A percentile compares a stretch with the other conserved stretches of the same genome.
phyloP scores from a whole-genome alignment of 352 stramenopile genomes.

The Blastocystis sp. region DNA sequence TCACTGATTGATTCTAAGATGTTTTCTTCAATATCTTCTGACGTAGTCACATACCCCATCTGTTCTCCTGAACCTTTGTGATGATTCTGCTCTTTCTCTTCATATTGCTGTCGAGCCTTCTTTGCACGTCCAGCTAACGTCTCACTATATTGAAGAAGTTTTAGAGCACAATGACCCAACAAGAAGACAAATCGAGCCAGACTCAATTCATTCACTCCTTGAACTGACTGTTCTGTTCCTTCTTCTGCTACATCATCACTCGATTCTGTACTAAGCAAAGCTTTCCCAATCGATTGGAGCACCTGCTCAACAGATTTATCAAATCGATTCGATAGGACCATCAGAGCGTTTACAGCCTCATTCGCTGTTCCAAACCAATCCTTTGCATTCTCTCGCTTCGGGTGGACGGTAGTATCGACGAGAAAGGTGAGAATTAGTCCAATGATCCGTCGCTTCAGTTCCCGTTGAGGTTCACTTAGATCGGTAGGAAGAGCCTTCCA shows the following conservation, averaged over 20 bases:
- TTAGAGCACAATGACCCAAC: slow-evolving; percentile 84
- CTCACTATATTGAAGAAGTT: slow-evolving; percentile 86
- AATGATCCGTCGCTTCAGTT: not conserved
- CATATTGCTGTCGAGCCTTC: slow-evolving; percentile 63
- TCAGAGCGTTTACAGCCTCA: slow-evolving; percentile 19
- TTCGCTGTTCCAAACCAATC: slow-evolving; percentile 28
- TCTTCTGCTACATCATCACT: not conserved
- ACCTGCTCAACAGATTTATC: slow-evolving; percentile 2
- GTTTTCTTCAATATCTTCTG: slow-evolving; percentile 60
- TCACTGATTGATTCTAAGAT: slow-evolving; percentile 61
- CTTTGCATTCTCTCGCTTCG: not conserved
- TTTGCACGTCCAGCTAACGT: slow-evolving; percentile 76
- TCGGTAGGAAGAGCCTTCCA: not conserved
- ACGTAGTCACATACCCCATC: slow-evolving; percentile 42
- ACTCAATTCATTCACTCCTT: slow-evolving; percentile 54
- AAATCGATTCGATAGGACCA: slow-evolving; percentile 35
- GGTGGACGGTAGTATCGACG: not conserved
- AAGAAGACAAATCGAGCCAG: slow-evolving; percentile 88
- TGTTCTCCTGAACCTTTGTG: slow-evolving; percentile 49
- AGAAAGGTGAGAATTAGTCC: not conserved
- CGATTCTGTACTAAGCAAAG: not conserved
- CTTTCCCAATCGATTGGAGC: not conserved
- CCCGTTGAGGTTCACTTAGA: not conserved
- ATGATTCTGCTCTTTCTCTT: slow-evolving; percentile 64
- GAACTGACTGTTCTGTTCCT: not conserved